Evolutionary conservation across 2,329 filamentous ascomycete genomes (phyloP), one percentile per base, ranked within the genome.

Genomic region (Trichoderma sp.): DNA sequence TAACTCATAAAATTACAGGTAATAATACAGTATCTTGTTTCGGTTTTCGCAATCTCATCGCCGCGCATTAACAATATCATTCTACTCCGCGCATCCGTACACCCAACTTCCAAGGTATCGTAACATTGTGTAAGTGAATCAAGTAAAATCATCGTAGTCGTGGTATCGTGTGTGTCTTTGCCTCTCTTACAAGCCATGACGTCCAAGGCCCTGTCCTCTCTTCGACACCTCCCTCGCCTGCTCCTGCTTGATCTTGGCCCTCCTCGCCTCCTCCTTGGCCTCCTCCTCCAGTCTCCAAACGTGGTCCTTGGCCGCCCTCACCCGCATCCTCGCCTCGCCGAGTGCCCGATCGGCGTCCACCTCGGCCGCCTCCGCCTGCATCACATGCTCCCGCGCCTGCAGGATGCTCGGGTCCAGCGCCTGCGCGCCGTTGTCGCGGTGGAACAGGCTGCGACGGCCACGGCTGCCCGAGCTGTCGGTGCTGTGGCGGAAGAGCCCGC

Each of bases 201-300:
- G 87, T 68, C 90, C 89, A 70, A 92, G 85, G n/a, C 86, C 84
- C 78, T 89, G 88, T n/a, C 88, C 89, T 64, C 89, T 83, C 86
- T 90, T 91, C 6, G 87, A 88, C 35, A 92, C 85, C 74, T 88
- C 86, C 73, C 83, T 84, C 1, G 89, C 90, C 75, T 91, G 87
- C 64, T 84, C 83, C 79, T 90, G 85, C 85, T 92, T 92, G 63
- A 91, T 86, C 84, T 88, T 90, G 1, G 89, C 89, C 53, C 85
- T 78, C 27, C 89, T 81, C 2, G 89, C 87, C 75, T 91, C 88
- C 78, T 90, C 88, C 73, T 83, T 84, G 1, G 89, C 89, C 80
- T 92, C 90, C 63, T 83, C 77, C 81, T 92, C 90, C 4, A 92
- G 79, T 16, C 83, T 79, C 79, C 85, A 87, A 2, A 91, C 87